A percentile compares a stretch with the other conserved stretches of the same genome.
Conservation (phyloP, 2,329 filamentous ascomycete genomes). For the Phaeomoniella chlamydospora region DNA sequence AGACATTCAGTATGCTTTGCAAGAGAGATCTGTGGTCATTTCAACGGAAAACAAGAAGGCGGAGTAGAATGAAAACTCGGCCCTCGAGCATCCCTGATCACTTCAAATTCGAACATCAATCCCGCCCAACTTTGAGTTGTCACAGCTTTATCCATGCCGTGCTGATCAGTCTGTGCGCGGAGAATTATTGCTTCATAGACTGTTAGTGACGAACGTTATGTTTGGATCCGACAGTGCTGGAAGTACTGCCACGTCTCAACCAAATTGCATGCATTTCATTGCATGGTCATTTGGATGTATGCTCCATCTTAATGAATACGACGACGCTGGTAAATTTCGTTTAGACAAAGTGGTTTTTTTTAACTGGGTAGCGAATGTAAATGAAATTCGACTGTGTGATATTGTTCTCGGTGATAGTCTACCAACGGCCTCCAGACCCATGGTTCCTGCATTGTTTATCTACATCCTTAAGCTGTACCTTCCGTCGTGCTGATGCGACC, state of each 20-base stretch:
- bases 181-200: slow-evolving; percentile 36
- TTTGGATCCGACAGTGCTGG: background rate
- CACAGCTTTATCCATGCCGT: slow-evolving; percentile 69
- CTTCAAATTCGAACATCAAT: background rate
- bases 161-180: slow-evolving; percentile 96
- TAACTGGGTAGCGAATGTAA: too few relatives aligned
- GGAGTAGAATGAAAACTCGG: too few relatives aligned
- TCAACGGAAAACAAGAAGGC: slow-evolving; percentile 1
- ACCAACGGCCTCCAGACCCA: too few relatives aligned
- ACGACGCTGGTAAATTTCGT: background rate
- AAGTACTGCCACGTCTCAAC: background rate
- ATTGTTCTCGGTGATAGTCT: too few relatives aligned
- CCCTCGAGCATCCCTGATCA: background rate
- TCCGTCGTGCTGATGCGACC: too few relatives aligned
- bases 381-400: too few relatives aligned
- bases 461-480: too few relatives aligned
- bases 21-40: background rate
- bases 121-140: slow-evolving; percentile 96
- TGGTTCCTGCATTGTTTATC: too few relatives aligned
- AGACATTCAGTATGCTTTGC: slow-evolving; percentile 17
- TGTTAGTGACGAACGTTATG: background rate
- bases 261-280: background rate
- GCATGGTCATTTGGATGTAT: too few relatives aligned
- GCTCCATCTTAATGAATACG: too few relatives aligned
- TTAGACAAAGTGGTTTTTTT: too few relatives aligned